Percentiles rank a stretch among this genome's conserved stretches.
These are phyloP conservation scores for Colletotrichum sidae DNA, from an alignment of 2,329 filamentous ascomycete species.

Conservation along the genomic window DNA sequence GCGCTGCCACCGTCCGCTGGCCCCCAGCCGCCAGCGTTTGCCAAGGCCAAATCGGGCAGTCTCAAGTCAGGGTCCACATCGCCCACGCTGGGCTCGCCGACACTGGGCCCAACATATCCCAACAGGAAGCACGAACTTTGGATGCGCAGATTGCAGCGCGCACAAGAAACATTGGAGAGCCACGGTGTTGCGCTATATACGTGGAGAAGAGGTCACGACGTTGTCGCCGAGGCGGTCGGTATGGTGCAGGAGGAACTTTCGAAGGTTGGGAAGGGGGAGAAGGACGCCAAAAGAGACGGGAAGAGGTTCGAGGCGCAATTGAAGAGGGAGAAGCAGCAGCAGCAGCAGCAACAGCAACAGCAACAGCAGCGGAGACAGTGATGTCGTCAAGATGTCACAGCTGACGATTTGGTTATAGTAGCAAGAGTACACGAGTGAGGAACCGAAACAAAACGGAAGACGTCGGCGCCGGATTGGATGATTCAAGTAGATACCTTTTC, in stretches of 20 bases:
- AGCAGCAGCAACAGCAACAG: constrained; percentile 25
- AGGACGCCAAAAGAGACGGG: constrained; percentile 37
- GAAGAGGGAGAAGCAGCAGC: constrained; percentile 29
- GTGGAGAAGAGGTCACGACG: constrained; percentile 80
- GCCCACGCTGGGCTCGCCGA: constrained; percentile 49
- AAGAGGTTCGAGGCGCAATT: constrained; percentile 37
- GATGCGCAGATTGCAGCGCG: constrained; percentile 74
- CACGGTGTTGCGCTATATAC: constrained; percentile 76
- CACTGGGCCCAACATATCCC: constrained; percentile 44
- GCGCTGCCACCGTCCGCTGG: constrained; percentile 49
- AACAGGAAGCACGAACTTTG: constrained; percentile 82
- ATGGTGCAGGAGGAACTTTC: constrained; percentile 69
- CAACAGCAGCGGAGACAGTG: constrained; percentile 9
- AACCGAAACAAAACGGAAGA: constrained; percentile 13
- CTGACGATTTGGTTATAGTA: not conserved
- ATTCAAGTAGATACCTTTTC: constrained; percentile 27
- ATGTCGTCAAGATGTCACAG: not conserved
- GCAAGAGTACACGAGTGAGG: constrained; percentile 1
- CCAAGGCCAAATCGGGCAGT: constrained; percentile 43
- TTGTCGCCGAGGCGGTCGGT: constrained; percentile 72
- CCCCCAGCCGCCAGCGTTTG: constrained; percentile 38
- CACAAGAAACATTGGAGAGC: constrained; percentile 71
- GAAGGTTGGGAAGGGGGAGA: constrained; percentile 50
- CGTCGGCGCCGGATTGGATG: constrained; percentile 10
- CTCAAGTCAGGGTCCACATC: constrained; percentile 46